Evolutionary conservation across 176 grass and related monocot species (phyloP), one percentile per base, ranked within the genome.

Genomic region (Aegilops sharonensis): DNA sequence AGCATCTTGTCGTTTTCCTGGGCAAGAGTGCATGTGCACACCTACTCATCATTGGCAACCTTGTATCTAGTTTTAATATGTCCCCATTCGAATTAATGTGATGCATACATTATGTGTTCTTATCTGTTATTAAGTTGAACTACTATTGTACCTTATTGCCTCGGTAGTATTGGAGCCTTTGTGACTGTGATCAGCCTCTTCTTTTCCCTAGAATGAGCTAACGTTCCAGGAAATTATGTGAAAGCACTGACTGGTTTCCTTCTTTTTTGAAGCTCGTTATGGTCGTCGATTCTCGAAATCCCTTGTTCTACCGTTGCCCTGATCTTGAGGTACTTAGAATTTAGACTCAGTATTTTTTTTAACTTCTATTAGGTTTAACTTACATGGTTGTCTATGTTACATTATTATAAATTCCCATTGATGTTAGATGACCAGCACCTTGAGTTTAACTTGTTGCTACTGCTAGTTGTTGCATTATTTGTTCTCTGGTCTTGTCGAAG

Each of bases 261-360:
- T 62, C 64, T 83, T 59, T 54, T 76, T 61, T 90, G 69, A 81
- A 95, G 94, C 80, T 93, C 56, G 94, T 95, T 34, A 93, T 95
- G 91, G 91, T 95, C 59, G 89, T 95, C 36, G 91, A 93, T 89
- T 87, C 94, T 84, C 86, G 94, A 72, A 87, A 95, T 93, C 94
- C 94, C 60, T 86, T 93, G 67, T 91, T 95, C 85, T 95, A 93
- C 73, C 77, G 89, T 6, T 93, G 91, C 80, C 89, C 91, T 70
- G 94, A 95, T 89, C 91, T 95, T 70, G 94, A 95, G 91, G 94
- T 95, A 85, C 80, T 72, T 64, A 75, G 43, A 47, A 50, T 47
- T 4, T 27, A 75, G 24, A 45, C 36, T 29, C 20, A 21, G 3
- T 14, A 63, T 10, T 62, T 48, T 34, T 47, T 54, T 18, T 9